These are phyloP conservation scores for Claviceps maximensis DNA, from an alignment of 2,329 filamentous ascomycete genomes.

Conservation along the genomic window DNA sequence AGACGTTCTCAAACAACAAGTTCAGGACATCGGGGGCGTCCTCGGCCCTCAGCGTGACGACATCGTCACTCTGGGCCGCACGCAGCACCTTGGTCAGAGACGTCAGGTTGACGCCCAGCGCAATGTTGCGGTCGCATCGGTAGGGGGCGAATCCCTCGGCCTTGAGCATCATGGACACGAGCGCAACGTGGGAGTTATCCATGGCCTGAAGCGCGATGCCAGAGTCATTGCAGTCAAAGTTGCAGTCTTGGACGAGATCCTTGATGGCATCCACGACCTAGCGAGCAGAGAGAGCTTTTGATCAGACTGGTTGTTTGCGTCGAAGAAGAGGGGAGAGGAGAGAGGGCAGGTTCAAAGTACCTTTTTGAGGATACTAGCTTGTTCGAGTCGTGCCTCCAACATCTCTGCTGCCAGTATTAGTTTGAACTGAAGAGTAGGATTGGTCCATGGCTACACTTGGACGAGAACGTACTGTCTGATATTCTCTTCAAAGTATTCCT, in stretches of 20 bases:
- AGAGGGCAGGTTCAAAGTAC: constrained; percentile 29
- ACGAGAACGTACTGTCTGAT: background rate
- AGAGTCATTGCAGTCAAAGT: constrained; percentile 99
- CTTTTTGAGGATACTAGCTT: constrained; percentile 92
- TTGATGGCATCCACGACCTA: constrained; percentile 98
- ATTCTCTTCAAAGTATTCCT: background rate
- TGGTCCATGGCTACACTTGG: background rate
- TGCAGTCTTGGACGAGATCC: constrained; percentile 98
- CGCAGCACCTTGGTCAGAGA: constrained; percentile 96
- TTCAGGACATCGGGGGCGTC: constrained; percentile 93
- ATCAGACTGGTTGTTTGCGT: background rate
- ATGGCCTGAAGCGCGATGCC: constrained; percentile 97
- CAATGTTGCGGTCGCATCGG: constrained; percentile 98
- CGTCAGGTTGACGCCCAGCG: constrained; percentile 90
- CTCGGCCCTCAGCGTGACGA: constrained; percentile 92
- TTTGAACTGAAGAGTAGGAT: background rate
- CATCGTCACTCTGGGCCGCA: constrained; percentile 85
- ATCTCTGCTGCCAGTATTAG: constrained; percentile 33
- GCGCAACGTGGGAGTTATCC: constrained; percentile 99
- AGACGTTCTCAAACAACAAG: constrained; percentile 82
- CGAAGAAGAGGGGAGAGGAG: background rate
- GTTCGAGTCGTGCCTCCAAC: constrained; percentile 95
- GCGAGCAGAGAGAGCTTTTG: background rate
- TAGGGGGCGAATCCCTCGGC: constrained; percentile 88
- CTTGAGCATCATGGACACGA: constrained; percentile 98